A percentile compares a stretch with the other conserved stretches of the same genome.
Evolutionary conservation across 192 early-diverging fungal species (phyloP).

Genomic region (Coemansia sp.): DNA sequence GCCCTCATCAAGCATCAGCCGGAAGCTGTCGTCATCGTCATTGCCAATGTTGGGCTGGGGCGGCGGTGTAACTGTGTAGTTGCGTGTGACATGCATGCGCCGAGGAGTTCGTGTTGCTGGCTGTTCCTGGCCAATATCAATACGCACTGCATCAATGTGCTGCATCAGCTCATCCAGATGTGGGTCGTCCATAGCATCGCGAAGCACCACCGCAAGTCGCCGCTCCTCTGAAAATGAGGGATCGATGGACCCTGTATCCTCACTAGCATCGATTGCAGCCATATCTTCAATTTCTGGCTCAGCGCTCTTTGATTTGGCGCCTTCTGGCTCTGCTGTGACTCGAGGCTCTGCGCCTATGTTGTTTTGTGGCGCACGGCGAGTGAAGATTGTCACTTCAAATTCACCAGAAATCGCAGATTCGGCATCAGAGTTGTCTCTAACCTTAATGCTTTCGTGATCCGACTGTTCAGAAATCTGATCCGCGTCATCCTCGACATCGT

Average conservation of each 20-base stretch:
- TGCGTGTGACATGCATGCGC: conserved; percentile 13
- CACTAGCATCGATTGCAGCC: neutral
- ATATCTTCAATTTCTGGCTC: neutral
- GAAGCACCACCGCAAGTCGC: conserved; percentile 29
- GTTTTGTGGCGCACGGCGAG: neutral
- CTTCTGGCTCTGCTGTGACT: neutral
- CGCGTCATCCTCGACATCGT: neutral
- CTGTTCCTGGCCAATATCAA: conserved; percentile 16
- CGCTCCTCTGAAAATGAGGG: conserved; percentile 45
- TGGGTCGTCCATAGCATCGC: conserved; percentile 21
- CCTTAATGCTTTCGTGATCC: neutral
- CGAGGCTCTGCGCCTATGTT: neutral
- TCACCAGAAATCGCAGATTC: conserved; percentile 12
- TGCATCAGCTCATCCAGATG: conserved; percentile 29
- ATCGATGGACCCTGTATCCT: conserved; percentile 18
- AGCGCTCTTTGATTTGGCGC: neutral
- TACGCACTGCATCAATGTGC: conserved; percentile 21
- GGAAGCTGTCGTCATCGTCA: conserved; percentile 9
- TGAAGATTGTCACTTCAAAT: conserved; percentile 38
- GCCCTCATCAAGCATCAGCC: conserved; percentile 11
- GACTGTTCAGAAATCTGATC: neutral
- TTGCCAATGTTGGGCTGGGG: neutral
- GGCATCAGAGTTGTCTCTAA: neutral
- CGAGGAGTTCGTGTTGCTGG: conserved; percentile 7
- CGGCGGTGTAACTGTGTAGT: neutral